Evolutionary conservation across 371 early-diverging fungal species (phyloP), one percentile per base, ranked within the genome.

Genomic region (Homolaphlyctis polyrhiza): DNA sequence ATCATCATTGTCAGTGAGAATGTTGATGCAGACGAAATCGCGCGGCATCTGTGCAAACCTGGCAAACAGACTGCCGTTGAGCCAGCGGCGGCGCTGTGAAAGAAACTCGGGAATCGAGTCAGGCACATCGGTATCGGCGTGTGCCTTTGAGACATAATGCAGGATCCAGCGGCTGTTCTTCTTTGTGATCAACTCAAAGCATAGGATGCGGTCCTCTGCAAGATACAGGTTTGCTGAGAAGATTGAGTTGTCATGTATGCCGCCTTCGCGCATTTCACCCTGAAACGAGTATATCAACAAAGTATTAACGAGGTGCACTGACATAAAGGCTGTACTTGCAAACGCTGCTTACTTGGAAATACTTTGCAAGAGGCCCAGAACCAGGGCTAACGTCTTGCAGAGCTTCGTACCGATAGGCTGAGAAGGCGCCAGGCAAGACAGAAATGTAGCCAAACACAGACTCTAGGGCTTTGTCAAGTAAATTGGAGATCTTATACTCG

Each of bases 41-140:
- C n/a, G n/a, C n/a, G n/a, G n/a, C n/a, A n/a, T n/a, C n/a, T n/a
- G n/a, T n/a, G n/a, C n/a, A n/a, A n/a, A 81, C 23, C 90, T 87
- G 2, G 96, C 95, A 83, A 95, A 95, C 81, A 93, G 93, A 5
- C 93, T 93, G n/a, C 96, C 96, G 71, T 95, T 95, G 39, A 95
- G 76, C 96, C 96, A 95, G 58, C 96, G 86, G 57, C 95, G 83
- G 60, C 95, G 86, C 76, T 95, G 95, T 4, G 92, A 66, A 59
- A 76, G 90, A 52, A 93, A 91, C 67, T 94, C 94, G 30, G 87
- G 77, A 39, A 94, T 79, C 1, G 68, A 74, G 71, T 89, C 87
- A 0, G 92, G 92, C 4, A 92, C 92, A 68, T 92, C 92, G 0
- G 92, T 92, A 52, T 88, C 87, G 30, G 91, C 92, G 55, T 83